Evolutionary conservation across 2,329 filamentous ascomycete genomes (phyloP).

Genomic region (Aplosporella prunicola): DNA sequence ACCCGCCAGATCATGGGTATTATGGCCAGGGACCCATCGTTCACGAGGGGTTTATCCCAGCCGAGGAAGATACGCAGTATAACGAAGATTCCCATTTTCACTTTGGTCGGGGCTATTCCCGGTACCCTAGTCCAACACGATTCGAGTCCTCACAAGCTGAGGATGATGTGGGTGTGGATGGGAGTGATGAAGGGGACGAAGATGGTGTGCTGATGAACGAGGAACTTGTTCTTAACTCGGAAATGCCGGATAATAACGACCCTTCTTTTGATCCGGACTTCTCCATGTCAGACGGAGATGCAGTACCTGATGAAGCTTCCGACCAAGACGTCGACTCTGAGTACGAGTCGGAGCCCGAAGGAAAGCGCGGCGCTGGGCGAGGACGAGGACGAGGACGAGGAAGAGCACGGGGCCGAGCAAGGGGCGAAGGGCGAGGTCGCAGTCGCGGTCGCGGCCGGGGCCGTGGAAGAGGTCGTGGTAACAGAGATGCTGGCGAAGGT

Average conservation of each 20-base stretch:
- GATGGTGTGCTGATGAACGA: conserved; percentile 20
- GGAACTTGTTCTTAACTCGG: conserved; percentile 10
- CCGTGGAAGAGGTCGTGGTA: conserved; percentile 14
- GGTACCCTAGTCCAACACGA: conserved; percentile 12
- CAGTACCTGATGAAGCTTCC: conserved; percentile 9
- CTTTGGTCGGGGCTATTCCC: neutral
- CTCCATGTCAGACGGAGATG: conserved; percentile 22
- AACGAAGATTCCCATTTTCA: conserved; percentile 22
- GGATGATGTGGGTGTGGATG: conserved; percentile 18
- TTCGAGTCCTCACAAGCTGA: too few relatives aligned
- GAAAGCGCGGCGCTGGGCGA: conserved; percentile 6
- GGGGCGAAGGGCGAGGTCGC: too few relatives aligned
- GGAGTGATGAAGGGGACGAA: conserved; percentile 18
- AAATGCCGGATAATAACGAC: conserved; percentile 22
- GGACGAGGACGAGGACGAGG: conserved; percentile 6
- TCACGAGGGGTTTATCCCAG: conserved; percentile 32
- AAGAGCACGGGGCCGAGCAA: neutral
- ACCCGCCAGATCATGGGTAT: conserved; percentile 5
- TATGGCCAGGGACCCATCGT: conserved; percentile 19
- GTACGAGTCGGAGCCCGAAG: conserved; percentile 1
- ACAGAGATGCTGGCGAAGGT: conserved; percentile 12
- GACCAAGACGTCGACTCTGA: conserved; percentile 6
- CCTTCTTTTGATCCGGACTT: conserved; percentile 27
- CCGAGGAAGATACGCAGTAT: conserved; percentile 14
- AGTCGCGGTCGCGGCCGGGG: conserved; percentile 17